A percentile compares a stretch with the other conserved stretches of the same genome.
phyloP scores from a whole-genome alignment of 768 basidiomycete species.

The Termitomyces sp. region DNA sequence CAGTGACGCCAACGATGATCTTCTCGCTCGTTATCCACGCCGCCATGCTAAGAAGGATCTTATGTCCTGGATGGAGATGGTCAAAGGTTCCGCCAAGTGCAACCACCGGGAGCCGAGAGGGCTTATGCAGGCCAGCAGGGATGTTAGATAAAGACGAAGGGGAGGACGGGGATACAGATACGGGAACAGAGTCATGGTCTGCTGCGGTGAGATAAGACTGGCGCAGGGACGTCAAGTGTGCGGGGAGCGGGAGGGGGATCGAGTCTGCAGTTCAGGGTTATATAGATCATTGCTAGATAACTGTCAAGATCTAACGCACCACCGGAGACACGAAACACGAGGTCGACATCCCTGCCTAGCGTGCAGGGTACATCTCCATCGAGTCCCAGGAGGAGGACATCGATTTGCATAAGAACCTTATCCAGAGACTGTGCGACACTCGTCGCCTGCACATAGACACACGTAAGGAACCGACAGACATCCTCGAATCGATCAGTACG shows the following conservation, averaged over 20 bases:
- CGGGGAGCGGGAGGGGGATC: conserved; percentile 36
- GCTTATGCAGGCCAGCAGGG: conserved; percentile 10
- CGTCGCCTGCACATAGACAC: conserved; percentile 83
- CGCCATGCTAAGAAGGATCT: conserved; percentile 91
- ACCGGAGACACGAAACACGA: conserved; percentile 45
- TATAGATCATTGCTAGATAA: not conserved
- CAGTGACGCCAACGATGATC: conserved; percentile 87
- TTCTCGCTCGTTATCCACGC: conserved; percentile 76
- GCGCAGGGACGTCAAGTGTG: conserved; percentile 32
- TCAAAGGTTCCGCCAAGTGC: conserved; percentile 96
- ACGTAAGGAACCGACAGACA: conserved; percentile 74
- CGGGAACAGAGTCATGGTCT: conserved; percentile 9
- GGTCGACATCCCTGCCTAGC: conserved; percentile 36
- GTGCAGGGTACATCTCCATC: conserved; percentile 38
- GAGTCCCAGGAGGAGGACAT: conserved; percentile 66
- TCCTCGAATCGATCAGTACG: conserved; percentile 52
- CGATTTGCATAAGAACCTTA: conserved; percentile 70
- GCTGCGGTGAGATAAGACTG: conserved; percentile 30
- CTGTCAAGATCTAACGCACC: conserved; percentile 21
- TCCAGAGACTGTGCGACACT: conserved; percentile 62
- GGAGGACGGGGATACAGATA: not conserved
- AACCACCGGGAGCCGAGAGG: conserved; percentile 53
- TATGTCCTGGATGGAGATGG: conserved; percentile 95
- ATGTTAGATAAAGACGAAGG: conserved; percentile 1
- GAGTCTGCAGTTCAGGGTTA: conserved; percentile 25